These are phyloP conservation scores for Chalciporus chontae DNA, from an alignment of 768 basidiomycete species.

Conservation along the genomic window DNA sequence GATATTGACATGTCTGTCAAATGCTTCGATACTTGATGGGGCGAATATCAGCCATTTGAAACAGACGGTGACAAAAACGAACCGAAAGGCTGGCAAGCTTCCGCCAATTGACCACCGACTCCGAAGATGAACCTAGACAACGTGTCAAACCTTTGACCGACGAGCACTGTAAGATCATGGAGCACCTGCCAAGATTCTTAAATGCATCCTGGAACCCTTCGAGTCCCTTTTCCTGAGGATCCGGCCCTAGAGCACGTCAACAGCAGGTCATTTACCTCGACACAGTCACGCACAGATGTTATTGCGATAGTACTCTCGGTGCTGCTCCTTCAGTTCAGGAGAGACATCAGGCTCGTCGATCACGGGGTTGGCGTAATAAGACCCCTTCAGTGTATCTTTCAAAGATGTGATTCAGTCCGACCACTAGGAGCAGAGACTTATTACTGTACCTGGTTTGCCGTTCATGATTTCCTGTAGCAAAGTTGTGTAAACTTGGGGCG, in stretches of 20 bases:
- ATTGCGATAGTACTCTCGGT: conserved; percentile 81
- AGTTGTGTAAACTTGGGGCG: not conserved
- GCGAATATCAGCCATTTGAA: conserved; percentile 2
- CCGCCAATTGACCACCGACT: conserved; percentile 77
- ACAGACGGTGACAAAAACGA: conserved; percentile 9
- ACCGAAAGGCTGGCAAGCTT: conserved; percentile 92
- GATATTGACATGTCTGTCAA: conserved; percentile 62
- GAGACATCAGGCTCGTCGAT: conserved; percentile 64
- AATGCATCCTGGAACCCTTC: conserved; percentile 85
- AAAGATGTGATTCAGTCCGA: not conserved
- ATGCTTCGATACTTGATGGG: conserved; percentile 54
- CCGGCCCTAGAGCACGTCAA: conserved; percentile 53
- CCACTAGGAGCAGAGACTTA: not conserved
- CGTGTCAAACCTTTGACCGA: conserved; percentile 3
- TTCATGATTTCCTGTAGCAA: conserved; percentile 86
- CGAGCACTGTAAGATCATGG: not conserved
- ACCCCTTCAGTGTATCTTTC: conserved; percentile 83
- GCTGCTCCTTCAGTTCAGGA: conserved; percentile 45
- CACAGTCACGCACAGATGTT: conserved; percentile 71
- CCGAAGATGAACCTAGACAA: conserved; percentile 66
- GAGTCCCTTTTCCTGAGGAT: conserved; percentile 50
- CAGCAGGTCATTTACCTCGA: not conserved
- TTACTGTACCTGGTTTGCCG: conserved; percentile 65
- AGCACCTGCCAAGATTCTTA: conserved; percentile 74
- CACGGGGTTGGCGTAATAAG: conserved; percentile 84